Conservation (phyloP, 257 asterid species). For the Misopates orontium region DNA sequence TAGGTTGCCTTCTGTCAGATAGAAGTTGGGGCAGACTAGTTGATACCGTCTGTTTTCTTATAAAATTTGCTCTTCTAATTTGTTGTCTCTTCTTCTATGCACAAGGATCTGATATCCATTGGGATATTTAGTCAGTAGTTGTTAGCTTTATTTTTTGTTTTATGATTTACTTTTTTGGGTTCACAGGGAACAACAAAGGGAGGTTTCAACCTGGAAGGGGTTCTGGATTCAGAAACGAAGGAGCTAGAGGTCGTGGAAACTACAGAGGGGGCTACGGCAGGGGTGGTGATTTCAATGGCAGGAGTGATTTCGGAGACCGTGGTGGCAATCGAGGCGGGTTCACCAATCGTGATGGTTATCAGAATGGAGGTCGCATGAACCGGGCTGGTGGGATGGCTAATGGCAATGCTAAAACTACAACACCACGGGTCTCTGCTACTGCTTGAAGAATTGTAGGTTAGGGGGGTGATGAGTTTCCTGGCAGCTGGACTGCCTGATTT, state of each 20-base stretch:
- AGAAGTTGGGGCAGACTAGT: neutral
- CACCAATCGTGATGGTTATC: constrained; percentile 69
- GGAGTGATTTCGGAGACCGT: constrained; percentile 61
- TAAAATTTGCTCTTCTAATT: neutral
- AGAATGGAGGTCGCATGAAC: constrained; percentile 48
- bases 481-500: constrained; percentile 24
- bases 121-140: neutral
- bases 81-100: neutral
- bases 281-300: constrained; percentile 56
- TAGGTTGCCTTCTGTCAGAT: neutral
- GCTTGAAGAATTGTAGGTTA: constrained; percentile 49
- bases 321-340: constrained; percentile 62
- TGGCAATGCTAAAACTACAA: constrained; percentile 48
- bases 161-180: neutral
- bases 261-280: constrained; percentile 58
- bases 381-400: constrained; percentile 56
- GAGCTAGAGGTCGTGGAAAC: constrained; percentile 56
- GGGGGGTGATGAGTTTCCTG: constrained; percentile 17
- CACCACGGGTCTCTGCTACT: constrained; percentile 72
- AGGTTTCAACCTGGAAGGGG: constrained; percentile 69
- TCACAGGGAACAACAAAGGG: constrained; percentile 57
- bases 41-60: neutral
- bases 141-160: neutral
- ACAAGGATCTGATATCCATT: neutral
- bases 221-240: constrained; percentile 81